phyloP scores from a whole-genome alignment of 2,329 filamentous ascomycete genomes.

The Mollisiaceae sp. region DNA sequence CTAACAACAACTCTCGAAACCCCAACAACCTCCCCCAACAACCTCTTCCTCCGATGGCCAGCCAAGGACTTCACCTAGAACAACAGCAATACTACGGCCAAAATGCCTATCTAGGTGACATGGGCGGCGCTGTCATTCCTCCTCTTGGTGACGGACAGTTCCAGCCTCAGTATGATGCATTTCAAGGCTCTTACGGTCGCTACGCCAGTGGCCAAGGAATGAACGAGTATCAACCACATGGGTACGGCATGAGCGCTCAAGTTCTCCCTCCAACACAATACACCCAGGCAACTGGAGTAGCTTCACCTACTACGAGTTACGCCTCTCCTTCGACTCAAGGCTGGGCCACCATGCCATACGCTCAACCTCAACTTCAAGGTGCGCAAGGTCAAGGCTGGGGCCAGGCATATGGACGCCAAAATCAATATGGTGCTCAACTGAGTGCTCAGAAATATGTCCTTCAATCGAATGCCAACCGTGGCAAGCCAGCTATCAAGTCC shows the following conservation, averaged over 20 bases:
- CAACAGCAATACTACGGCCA: neutral
- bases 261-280: neutral
- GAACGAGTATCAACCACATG: conserved; percentile 3
- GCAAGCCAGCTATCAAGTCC: conserved; percentile 17
- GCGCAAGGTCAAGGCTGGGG: conserved; percentile 10
- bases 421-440: conserved; percentile 13
- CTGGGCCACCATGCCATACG: neutral
- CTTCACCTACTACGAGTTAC: conserved; percentile 2
- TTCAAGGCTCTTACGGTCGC: neutral
- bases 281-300: neutral
- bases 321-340: neutral
- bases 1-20: neutral
- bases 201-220: neutral
- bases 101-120: neutral
- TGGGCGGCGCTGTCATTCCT: neutral
- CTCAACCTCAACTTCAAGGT: neutral
- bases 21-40: neutral
- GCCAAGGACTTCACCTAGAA: neutral
- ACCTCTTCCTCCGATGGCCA: neutral
- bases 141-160: neutral
- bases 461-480: conserved; percentile 21
- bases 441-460: neutral
- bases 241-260: neutral
- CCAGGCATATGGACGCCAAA: conserved; percentile 1
- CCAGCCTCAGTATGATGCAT: neutral